These are phyloP conservation scores for Diaporthe caulivora DNA, from an alignment of 2,329 filamentous ascomycete genomes.

Conservation along the genomic window DNA sequence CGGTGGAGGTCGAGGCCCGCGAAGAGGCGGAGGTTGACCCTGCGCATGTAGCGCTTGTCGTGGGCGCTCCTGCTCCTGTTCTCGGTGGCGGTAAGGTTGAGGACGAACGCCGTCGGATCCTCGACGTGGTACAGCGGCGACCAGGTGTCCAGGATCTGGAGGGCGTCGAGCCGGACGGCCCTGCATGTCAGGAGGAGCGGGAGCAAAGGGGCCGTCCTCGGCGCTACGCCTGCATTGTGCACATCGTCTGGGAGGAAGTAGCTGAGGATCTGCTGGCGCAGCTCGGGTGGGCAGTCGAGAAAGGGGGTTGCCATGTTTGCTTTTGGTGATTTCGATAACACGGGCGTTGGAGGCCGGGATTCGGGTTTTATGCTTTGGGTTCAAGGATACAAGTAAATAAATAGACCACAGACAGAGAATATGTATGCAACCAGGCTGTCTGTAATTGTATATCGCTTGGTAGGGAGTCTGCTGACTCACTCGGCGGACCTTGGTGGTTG, in stretches of 20 bases:
- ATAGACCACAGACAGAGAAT: not conserved
- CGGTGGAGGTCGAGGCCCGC: not conserved
- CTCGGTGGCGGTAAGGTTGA: not conserved
- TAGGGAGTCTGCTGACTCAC: conserved; percentile 10
- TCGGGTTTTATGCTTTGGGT: not conserved
- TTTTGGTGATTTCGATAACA: not conserved
- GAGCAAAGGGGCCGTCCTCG: not conserved
- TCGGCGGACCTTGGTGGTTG: not conserved
- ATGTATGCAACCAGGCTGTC: not conserved
- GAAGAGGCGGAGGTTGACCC: conserved; percentile 21
- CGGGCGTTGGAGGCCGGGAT: not conserved
- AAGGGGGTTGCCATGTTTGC: not conserved
- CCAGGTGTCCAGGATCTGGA: not conserved
- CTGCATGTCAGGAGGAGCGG: conserved; percentile 24
- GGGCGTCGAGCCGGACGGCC: conserved; percentile 1
- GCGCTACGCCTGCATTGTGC: not conserved
- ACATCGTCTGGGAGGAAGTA: conserved; percentile 5
- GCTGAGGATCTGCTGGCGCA: conserved; percentile 20
- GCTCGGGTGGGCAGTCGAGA: conserved; percentile 17
- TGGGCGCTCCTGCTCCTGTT: not conserved
- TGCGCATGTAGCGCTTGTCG: not conserved
- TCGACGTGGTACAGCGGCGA: conserved; percentile 15
- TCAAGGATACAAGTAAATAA: not conserved
- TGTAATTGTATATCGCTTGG: not conserved
- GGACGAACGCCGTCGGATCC: not conserved